A percentile compares a stretch with the other conserved stretches of the same genome.
Conservation (phyloP, 257 asterid genomes). For the Solanum lycopersicoides region DNA sequence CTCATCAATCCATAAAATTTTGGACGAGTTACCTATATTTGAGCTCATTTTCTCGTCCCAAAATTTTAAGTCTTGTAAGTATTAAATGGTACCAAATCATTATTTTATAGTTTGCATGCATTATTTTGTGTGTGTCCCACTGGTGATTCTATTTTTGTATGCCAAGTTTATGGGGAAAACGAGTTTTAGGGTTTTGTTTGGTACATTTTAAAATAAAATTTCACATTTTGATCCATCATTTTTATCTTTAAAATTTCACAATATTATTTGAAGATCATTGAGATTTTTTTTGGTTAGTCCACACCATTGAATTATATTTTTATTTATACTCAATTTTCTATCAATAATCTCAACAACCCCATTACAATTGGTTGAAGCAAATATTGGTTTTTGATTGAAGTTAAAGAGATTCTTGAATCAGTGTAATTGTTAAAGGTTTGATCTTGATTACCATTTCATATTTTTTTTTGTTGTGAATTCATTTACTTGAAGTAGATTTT, state of each 20-base stretch:
- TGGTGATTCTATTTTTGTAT: background rate
- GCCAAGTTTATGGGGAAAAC: background rate
- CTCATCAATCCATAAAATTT: too few relatives aligned
- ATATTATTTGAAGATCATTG: too few relatives aligned
- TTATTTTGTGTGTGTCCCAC: background rate
- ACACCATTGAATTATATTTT: background rate
- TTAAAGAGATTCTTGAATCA: background rate
- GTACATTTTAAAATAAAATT: too few relatives aligned
- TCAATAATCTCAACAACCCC: background rate
- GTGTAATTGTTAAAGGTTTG: background rate
- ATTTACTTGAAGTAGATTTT: background rate
- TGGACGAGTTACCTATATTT: too few relatives aligned
- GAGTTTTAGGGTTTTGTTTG: background rate
- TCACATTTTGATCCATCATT: too few relatives aligned
- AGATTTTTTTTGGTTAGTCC: background rate
- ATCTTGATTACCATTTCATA: background rate
- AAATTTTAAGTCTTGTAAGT: too few relatives aligned
- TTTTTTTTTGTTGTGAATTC: background rate
- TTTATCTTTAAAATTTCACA: too few relatives aligned
- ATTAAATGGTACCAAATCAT: too few relatives aligned
- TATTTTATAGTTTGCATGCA: too few relatives aligned
- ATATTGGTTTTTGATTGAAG: conserved; percentile 2
- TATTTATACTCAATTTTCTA: background rate
- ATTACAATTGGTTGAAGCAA: background rate
- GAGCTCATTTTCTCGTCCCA: too few relatives aligned